Percentiles rank a stretch among this genome's conserved stretches.
These are phyloP conservation scores for Eucalyptus erythrocorys DNA, from an alignment of 345 rosid species.

Conservation along the genomic window DNA sequence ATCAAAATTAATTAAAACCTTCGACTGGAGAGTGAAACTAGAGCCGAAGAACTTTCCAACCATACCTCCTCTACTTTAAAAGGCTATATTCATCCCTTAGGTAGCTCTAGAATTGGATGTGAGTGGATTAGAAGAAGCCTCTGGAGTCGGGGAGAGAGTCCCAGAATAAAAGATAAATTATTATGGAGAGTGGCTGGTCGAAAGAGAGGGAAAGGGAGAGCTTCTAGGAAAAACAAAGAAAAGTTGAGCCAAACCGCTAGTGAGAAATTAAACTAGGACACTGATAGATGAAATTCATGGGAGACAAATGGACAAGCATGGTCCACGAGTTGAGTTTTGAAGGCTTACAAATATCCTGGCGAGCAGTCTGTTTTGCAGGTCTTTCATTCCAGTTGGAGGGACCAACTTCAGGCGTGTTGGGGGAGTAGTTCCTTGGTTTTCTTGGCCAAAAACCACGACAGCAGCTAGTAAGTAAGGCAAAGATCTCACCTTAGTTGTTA, in stretches of 20 bases:
- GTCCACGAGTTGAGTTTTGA: neutral
- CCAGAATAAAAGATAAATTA: neutral
- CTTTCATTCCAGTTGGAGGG: neutral
- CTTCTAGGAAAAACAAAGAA: neutral
- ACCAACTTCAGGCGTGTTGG: neutral
- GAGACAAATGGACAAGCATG: neutral
- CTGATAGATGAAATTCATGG: neutral
- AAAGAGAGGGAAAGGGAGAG: neutral
- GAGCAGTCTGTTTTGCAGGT: neutral
- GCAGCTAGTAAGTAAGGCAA: neutral
- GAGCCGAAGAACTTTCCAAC: too few species aligned
- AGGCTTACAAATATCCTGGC: neutral
- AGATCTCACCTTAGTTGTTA: neutral
- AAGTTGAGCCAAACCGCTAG: neutral
- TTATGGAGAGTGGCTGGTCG: neutral
- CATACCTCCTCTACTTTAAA: too few species aligned
- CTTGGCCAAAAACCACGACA: neutral
- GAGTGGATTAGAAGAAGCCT: neutral
- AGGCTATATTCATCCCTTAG: too few species aligned
- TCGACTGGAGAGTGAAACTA: too few species aligned
- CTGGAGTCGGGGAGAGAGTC: neutral
- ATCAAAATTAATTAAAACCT: too few species aligned
- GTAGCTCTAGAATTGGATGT: neutral
- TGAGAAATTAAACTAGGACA: neutral
- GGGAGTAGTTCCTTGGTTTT: neutral